A percentile compares a stretch with the other conserved stretches of the same genome.
These are phyloP conservation scores for Apostasia ramifera DNA, from an alignment of 106 monocot genomes.

Conservation along the genomic window DNA sequence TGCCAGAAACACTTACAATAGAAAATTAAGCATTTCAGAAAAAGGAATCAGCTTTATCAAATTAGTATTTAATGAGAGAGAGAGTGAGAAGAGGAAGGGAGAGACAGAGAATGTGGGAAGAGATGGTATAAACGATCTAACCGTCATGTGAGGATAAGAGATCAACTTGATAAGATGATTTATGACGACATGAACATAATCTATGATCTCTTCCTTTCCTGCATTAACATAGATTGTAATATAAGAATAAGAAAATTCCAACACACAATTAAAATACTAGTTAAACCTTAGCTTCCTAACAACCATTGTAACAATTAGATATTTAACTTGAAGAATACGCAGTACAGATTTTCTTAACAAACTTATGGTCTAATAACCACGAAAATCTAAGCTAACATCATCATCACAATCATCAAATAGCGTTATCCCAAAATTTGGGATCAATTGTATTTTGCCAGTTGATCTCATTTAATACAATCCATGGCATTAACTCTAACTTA, in stretches of 20 bases:
- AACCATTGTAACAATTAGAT: too few species aligned
- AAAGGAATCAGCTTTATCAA: neutral
- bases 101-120: neutral
- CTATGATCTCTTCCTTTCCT: slow-evolving; percentile 68
- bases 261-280: neutral
- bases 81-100: neutral
- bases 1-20: too few species aligned
- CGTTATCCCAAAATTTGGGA: too few species aligned
- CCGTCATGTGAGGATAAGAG: slow-evolving; percentile 88
- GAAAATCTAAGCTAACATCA: neutral
- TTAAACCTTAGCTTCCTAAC: neutral
- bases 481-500: too few species aligned
- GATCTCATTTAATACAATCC: too few species aligned
- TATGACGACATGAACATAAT: slow-evolving; percentile 47
- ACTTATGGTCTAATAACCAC: neutral
- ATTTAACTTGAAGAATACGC: too few species aligned
- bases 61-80: neutral
- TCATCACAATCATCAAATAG: too few species aligned
- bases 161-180: slow-evolving; percentile 43
- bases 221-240: slow-evolving; percentile 19
- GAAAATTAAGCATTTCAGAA: too few species aligned
- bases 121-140: slow-evolving; percentile 12
- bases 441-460: too few species aligned
- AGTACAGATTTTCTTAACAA: neutral
- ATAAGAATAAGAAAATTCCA: neutral